phyloP scores from a whole-genome alignment of 495 filamentous ascomycete species.

The Penicillium silybi region DNA sequence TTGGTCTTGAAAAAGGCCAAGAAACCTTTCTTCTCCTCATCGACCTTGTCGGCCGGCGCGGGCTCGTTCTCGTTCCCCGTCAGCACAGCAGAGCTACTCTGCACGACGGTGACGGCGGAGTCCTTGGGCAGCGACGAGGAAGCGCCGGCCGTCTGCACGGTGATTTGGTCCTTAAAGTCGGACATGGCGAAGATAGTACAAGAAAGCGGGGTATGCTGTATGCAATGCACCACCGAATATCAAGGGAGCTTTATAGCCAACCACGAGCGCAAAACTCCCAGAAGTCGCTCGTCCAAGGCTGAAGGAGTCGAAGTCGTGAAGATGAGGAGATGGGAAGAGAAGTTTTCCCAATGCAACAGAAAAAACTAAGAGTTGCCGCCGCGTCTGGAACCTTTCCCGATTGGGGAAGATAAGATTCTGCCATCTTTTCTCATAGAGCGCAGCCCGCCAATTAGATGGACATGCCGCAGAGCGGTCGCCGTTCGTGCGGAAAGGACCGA shows the following conservation, averaged over 20 bases:
- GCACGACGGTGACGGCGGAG: slow-evolving; percentile 17
- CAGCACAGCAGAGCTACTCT: not conserved
- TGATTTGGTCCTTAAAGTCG: slow-evolving; percentile 25
- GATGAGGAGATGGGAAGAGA: slow-evolving; percentile 1
- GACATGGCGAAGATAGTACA: slow-evolving; percentile 18
- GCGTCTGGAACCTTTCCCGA: slow-evolving; percentile 26
- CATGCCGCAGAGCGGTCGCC: not conserved
- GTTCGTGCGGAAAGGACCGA: not conserved
- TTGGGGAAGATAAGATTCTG: slow-evolving; percentile 24
- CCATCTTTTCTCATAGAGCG: slow-evolving; percentile 2
- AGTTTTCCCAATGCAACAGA: not conserved
- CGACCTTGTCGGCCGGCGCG: slow-evolving; percentile 33
- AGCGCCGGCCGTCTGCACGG: slow-evolving; percentile 19
- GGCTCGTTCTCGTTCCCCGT: slow-evolving; percentile 13
- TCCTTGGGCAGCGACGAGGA: slow-evolving; percentile 24
- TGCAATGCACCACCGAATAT: not conserved
- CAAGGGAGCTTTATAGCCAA: slow-evolving; percentile 41
- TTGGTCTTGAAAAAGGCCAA: slow-evolving; percentile 78
- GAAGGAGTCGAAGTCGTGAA: not conserved
- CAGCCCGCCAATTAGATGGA: slow-evolving; percentile 1
- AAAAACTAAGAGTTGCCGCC: slow-evolving; percentile 5
- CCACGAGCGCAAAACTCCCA: slow-evolving; percentile 56
- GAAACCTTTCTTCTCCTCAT: slow-evolving; percentile 50
- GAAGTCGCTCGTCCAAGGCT: slow-evolving; percentile 50
- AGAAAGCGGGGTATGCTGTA: slow-evolving; percentile 10